Evolutionary conservation across 495 filamentous ascomycete genomes (phyloP), one percentile per base, ranked within the genome.

Genomic region (Venustampulla echinocandica): DNA sequence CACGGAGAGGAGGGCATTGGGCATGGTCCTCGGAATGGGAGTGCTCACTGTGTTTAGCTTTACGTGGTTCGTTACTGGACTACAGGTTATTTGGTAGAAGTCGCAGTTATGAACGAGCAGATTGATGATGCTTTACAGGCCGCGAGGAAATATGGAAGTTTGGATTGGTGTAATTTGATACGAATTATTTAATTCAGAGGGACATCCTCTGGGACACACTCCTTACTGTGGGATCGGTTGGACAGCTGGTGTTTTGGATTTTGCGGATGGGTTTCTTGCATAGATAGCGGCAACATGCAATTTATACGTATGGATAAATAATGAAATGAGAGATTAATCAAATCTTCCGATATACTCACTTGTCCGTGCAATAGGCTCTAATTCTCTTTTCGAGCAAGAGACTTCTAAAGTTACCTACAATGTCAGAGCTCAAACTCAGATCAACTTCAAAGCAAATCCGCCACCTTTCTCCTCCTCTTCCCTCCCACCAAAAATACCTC

Each of bases 61-160:
- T 61, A 85, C 85, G 41, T 95, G 87, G 84, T 96, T 95, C 54
- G 81, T 87, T 34, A 74, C 35, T 75, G 33, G 84, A 75, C 10
- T 70, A 81, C 43, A 84, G 76, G 21, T 64, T 47, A 44, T 60
- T 81, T 59, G 39, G 71, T 82, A 52, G 74, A 34, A 39, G n/a
- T n/a, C n/a, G n/a, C n/a, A n/a, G n/a, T n/a, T n/a, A n/a, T n/a
- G n/a, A n/a, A n/a, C n/a, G n/a, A n/a, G n/a, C n/a, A n/a, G n/a
- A n/a, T n/a, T n/a, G n/a, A n/a, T n/a, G n/a, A n/a, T n/a, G n/a
- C n/a, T n/a, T n/a, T n/a, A n/a, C n/a, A n/a, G n/a, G n/a, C n/a
- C n/a, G n/a, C n/a, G n/a, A n/a, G n/a, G n/a, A n/a, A n/a, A n/a
- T n/a, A n/a, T n/a, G n/a, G n/a, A n/a, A n/a, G n/a, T n/a, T n/a